Evolutionary conservation across 306 rosid genomes (phyloP), one percentile per base, ranked within the genome.

Genomic region (Trichosanthes cucumerina): DNA sequence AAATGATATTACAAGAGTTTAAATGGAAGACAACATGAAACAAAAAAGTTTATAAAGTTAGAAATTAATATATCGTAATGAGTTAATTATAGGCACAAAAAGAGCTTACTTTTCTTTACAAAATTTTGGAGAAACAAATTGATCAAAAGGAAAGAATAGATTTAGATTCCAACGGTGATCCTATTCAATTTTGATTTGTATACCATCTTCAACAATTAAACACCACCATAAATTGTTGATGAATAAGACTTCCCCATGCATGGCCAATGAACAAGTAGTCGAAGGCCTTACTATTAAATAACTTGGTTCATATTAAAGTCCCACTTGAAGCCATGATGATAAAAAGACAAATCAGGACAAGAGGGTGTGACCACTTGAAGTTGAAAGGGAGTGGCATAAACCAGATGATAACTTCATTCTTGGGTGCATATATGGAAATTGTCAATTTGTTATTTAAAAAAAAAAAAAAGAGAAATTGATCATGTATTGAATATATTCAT

Each of bases 331-430:
- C 74, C 74, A 66, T 38, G 26, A 66, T 66, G 74, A 38, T 66
- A 41, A 66, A 66, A 66, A 19, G 74, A 66, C 74, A 69, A 69
- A 41, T 69, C 75, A 69, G 75, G 53, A 69, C 75, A 69, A 66
- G 15, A n/a, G 50, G 50, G 50, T 9, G 13, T 63, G 44, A 19
- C 73, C 73, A 65, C 49, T 65, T 65, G 34, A 69, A 21, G 34
- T 43, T 69, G 74, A 69, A 43, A 69, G 54, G 53, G 75, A 68
- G 5, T 44, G 75, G 52, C 75, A 68, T 39, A 11, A 9, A 5
- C 75, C 16, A 21, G 34, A 4, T 41, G 11, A 69, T 69, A 11
- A n/a, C 0, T 43, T 12, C 54, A 66, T 69, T 19, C 1, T 5
- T 12, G 36, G 54, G 75, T 43, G 75, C 75, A 69, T 69, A 41